A percentile compares a stretch with the other conserved stretches of the same genome.
Evolutionary conservation across 495 filamentous ascomycete genomes (phyloP).

Genomic region (Trypethelium eluteriae): DNA sequence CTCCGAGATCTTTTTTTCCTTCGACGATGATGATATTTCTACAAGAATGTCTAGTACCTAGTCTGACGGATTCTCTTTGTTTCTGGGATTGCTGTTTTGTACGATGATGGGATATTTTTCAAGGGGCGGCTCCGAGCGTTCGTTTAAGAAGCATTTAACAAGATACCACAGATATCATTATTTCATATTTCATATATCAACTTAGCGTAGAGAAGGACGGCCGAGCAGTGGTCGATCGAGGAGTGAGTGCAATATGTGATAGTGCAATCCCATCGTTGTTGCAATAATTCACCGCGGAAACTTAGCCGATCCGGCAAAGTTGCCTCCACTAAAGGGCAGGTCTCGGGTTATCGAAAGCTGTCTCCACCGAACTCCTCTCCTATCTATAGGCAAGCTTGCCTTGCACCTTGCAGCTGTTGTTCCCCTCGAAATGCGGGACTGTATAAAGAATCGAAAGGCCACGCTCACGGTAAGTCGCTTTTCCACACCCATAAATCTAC

Average conservation of each 20-base stretch:
- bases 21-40: background rate
- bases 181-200: background rate
- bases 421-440: background rate
- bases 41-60: background rate
- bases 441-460: background rate
- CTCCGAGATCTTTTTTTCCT: background rate
- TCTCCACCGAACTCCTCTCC: conserved; percentile 7
- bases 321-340: background rate
- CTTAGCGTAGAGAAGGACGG: background rate
- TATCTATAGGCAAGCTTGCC: background rate
- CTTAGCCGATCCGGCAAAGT: background rate
- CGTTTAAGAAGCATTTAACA: background rate
- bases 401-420: background rate
- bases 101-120: background rate
- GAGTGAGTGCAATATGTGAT: background rate
- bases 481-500: background rate
- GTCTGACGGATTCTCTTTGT: background rate
- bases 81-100: background rate
- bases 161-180: conserved; percentile 5
- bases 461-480: background rate
- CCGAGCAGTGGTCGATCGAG: background rate
- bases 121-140: background rate
- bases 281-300: background rate
- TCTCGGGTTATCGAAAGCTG: background rate
- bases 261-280: background rate